A percentile compares a stretch with the other conserved stretches of the same genome.
Evolutionary conservation across 495 filamentous ascomycete genomes (phyloP).

Genomic region (Podospora bellae-mahoneyi): DNA sequence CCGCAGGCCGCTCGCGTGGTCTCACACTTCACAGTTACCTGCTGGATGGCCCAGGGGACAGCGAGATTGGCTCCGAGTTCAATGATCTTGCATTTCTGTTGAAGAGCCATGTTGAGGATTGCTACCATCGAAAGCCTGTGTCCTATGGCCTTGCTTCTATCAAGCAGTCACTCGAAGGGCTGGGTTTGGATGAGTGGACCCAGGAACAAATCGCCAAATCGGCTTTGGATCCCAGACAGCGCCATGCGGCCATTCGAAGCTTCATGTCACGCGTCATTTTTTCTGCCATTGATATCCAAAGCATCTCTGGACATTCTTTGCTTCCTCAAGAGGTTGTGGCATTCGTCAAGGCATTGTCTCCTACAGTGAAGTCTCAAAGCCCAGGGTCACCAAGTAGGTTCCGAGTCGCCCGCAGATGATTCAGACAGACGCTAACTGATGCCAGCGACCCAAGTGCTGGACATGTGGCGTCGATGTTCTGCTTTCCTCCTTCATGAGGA

Average conservation of each 20-base stretch:
- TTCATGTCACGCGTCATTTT: background rate
- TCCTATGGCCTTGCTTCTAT: background rate
- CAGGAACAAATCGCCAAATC: background rate
- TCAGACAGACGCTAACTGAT: background rate
- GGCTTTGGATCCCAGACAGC: background rate
- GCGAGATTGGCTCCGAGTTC: background rate
- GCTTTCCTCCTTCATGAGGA: background rate
- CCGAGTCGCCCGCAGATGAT: background rate
- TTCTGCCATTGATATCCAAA: background rate
- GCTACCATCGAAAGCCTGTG: background rate
- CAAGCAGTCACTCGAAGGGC: background rate
- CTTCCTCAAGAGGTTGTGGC: background rate
- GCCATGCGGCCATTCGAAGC: background rate
- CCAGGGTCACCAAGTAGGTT: background rate
- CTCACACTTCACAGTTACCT: background rate
- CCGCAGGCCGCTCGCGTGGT: background rate
- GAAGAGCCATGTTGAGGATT: background rate
- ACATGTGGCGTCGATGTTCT: background rate
- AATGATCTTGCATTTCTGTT: background rate
- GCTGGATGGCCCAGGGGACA: background rate
- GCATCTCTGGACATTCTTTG: background rate
- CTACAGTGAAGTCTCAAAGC: background rate
- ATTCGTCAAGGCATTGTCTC: background rate
- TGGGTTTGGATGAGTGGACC: background rate
- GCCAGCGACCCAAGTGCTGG: background rate